phyloP scores from a whole-genome alignment of 2,329 filamentous ascomycete species.

The Neofusicoccum sp. region DNA sequence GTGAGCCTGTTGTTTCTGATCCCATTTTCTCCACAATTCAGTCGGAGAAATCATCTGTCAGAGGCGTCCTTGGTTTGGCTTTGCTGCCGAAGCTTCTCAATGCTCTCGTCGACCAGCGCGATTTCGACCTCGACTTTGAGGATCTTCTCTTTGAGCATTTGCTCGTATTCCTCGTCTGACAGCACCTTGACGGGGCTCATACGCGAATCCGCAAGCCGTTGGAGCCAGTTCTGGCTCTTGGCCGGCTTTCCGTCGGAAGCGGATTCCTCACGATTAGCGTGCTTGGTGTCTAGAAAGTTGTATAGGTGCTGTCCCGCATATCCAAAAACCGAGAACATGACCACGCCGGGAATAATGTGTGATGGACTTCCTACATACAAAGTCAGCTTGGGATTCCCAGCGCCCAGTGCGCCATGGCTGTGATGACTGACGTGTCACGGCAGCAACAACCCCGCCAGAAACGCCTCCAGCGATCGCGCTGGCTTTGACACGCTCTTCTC shows the following conservation, averaged over 20 bases:
- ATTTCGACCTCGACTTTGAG: slow-evolving; percentile 73
- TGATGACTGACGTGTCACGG: slow-evolving; percentile 14
- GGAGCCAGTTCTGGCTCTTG: slow-evolving; percentile 39
- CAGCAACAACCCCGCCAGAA: slow-evolving; percentile 54
- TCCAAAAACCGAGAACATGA: slow-evolving; percentile 60
- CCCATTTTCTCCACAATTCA: background rate
- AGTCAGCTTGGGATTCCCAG: background rate
- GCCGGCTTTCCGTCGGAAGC: slow-evolving; percentile 36
- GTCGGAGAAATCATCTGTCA: background rate
- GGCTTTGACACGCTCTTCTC: slow-evolving; percentile 61
- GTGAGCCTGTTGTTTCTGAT: too few relatives aligned
- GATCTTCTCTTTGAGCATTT: slow-evolving; percentile 69
- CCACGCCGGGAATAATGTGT: slow-evolving; percentile 52
- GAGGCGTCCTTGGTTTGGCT: background rate
- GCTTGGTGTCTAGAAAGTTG: slow-evolving; percentile 47
- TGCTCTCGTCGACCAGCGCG: slow-evolving; percentile 73
- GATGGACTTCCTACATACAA: slow-evolving; percentile 23
- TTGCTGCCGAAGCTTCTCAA: slow-evolving; percentile 50
- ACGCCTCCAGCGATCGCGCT: slow-evolving; percentile 70
- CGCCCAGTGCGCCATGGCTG: background rate
- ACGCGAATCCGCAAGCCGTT: slow-evolving; percentile 58
- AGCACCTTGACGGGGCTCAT: slow-evolving; percentile 71
- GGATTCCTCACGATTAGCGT: background rate
- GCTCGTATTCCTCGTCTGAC: slow-evolving; percentile 69
- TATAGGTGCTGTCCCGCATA: slow-evolving; percentile 57